Percentiles rank a stretch among this genome's conserved stretches.
Conservation (phyloP, 768 basidiomycete species). For the Cystoderma amianthinum region DNA sequence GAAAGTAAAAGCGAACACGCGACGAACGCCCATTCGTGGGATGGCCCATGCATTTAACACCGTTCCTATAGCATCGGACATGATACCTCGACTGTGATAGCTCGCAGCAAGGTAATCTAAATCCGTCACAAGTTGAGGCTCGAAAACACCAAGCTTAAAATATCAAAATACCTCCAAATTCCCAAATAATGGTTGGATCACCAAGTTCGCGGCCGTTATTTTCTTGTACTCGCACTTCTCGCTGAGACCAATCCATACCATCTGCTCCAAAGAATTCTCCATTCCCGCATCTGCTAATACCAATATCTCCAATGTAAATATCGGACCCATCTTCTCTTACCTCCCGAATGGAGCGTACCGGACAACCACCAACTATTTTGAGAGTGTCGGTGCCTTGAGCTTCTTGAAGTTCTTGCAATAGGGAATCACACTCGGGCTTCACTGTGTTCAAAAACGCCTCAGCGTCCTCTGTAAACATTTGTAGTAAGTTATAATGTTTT, state of each 20-base stretch:
- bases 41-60: conserved; percentile 55
- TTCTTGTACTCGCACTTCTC: conserved; percentile 20
- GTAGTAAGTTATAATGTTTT: background rate
- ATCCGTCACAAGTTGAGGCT: background rate
- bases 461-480: conserved; percentile 21
- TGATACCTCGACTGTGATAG: conserved; percentile 65
- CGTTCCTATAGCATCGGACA: conserved; percentile 55
- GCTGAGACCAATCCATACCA: conserved; percentile 26
- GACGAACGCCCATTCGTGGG: conserved; percentile 53
- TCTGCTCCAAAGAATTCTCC: conserved; percentile 19
- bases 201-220: conserved; percentile 36
- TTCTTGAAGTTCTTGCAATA: conserved; percentile 19
- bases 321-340: conserved; percentile 45
- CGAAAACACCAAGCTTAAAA: background rate
- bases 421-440: conserved; percentile 17
- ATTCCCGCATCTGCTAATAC: conserved; percentile 21
- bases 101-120: conserved; percentile 36
- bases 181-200: conserved; percentile 41
- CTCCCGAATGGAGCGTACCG: conserved; percentile 45
- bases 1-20: conserved; percentile 36
- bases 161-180: conserved; percentile 16
- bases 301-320: conserved; percentile 39
- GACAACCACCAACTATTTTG: conserved; percentile 30
- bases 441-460: conserved; percentile 13
- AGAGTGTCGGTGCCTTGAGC: conserved; percentile 12